Base-by-base conservation (phyloP, 495 filamentous ascomycete species). In the Xylaria scruposa region DNA sequence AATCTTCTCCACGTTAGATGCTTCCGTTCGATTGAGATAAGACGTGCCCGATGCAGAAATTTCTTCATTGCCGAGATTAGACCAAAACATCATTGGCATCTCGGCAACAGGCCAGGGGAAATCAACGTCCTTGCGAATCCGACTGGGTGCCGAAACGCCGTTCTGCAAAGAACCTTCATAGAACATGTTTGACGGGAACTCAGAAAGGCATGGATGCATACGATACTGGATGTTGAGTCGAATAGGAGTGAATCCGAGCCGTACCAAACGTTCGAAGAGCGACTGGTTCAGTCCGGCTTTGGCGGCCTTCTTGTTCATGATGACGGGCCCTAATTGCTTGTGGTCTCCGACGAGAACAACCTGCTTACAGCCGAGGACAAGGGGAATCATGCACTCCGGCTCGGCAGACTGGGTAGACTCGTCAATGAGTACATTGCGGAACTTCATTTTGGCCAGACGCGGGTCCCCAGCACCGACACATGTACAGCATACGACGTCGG, bases 271-370 rank as follows among this genome's bases (percentile, higher is more conserved):
- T 82, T 99, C 96, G 74, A 99, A 99, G 56, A 99, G 88, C 12
- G 94, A 97, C 81, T 98, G 97, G 81, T 98, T 98, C 31, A 99
- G 84, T 72, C 96, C 96, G 67, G 96, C 96, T 82, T 98, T 98
- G 73, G 96, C 96, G 4, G 96, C 96, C 82, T 98, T 98, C 88
- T 99, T 99, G 87, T 98, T 98, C 97, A 99, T 99, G 80, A 99
- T 98, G 76, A 99, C 96, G 10, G 96, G 96, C 0, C 96, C 96
- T 70, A 99, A 90, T 81, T 99, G 96, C 80, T 98, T 97, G 81
- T 99, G 97, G 83, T 99, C 96, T 70, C 96, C 96, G 61, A 99
- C 96, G 24, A 99, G 89, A 4, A 99, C 96, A 40, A 97, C 94
- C 79, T 99, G 96, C 85, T 98, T 99, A 86, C 96, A 98, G 40